Percentiles rank a stretch among this genome's conserved stretches.
Evolutionary conservation across 768 basidiomycete genomes (phyloP).

Genomic region (Rhodosporidiobolus odoratus): DNA sequence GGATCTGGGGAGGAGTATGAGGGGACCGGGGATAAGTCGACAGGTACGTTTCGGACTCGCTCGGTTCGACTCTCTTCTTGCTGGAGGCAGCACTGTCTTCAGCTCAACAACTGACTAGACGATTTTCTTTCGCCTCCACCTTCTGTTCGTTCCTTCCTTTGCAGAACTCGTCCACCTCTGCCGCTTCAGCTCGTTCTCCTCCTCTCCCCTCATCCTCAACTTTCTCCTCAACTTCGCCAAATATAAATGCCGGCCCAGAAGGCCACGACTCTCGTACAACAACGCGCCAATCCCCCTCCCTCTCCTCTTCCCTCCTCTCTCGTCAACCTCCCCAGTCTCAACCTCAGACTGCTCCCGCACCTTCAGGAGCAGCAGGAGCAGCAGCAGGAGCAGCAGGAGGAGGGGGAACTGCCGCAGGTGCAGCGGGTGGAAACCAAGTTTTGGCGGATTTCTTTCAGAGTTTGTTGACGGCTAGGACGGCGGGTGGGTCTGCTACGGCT

Average conservation of each 20-base stretch:
- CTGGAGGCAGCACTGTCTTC: no score
- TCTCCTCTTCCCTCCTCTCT: neutral
- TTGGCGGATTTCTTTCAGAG: constrained; percentile 37
- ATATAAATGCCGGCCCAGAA: no score
- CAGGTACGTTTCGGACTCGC: constrained; percentile 6
- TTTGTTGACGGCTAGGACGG: constrained; percentile 22
- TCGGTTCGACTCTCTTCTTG: no score
- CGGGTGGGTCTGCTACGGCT: neutral
- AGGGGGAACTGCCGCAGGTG: constrained; percentile 4
- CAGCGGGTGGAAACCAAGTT: constrained; percentile 33
- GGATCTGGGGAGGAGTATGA: neutral
- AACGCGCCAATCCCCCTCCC: neutral
- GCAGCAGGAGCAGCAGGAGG: constrained; percentile 6
- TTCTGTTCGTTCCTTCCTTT: no score
- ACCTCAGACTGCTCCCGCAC: neutral
- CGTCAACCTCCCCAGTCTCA: neutral
- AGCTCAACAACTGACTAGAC: no score
- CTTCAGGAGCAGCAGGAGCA: neutral
- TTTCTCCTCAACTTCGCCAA: no score
- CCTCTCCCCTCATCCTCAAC: neutral
- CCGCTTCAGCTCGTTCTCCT: neutral
- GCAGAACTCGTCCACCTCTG: constrained; percentile 1
- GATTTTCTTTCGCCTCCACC: neutral
- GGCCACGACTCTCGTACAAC: neutral
- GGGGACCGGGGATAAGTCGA: constrained; percentile 2